Percentiles rank a stretch among this genome's conserved stretches.
These are phyloP conservation scores for Boletus patriciae DNA, from an alignment of 768 basidiomycete species.

Conservation along the genomic window DNA sequence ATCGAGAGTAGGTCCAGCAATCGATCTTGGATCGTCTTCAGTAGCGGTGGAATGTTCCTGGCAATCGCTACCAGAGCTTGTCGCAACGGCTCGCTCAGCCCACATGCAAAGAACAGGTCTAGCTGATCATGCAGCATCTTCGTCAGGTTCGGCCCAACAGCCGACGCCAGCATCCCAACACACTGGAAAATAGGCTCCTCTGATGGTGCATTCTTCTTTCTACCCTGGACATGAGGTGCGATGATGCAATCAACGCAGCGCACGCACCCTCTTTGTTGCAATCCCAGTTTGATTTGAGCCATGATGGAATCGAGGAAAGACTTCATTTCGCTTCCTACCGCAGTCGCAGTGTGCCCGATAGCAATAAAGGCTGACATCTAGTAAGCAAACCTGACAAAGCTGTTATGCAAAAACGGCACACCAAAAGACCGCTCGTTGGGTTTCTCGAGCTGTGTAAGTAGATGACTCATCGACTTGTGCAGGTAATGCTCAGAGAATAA, in stretches of 20 bases:
- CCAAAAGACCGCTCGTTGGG: constrained; percentile 86
- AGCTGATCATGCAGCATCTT: constrained; percentile 95
- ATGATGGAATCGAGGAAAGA: constrained; percentile 92
- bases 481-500: constrained; percentile 90
- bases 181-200: constrained; percentile 98
- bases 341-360: constrained; percentile 91
- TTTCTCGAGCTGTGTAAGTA: constrained; percentile 85
- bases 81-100: constrained; percentile 84
- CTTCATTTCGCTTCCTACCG: constrained; percentile 94
- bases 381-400: constrained; percentile 1
- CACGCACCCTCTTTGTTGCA: constrained; percentile 80
- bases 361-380: constrained; percentile 78
- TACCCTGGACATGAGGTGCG: constrained; percentile 24
- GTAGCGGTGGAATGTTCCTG: constrained; percentile 81
- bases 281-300: constrained; percentile 82
- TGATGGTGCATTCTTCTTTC: constrained; percentile 86
- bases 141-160: constrained; percentile 94
- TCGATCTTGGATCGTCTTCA: constrained; percentile 94
- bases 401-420: constrained; percentile 33
- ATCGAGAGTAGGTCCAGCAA: constrained; percentile 81
- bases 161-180: constrained; percentile 91
- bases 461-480: constrained; percentile 91
- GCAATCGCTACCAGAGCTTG: constrained; percentile 84
- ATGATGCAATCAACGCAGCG: background rate
- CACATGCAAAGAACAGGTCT: constrained; percentile 94